Conservation (phyloP, 1,284 basidiomycete species). For the Sparassis latifolia region DNA sequence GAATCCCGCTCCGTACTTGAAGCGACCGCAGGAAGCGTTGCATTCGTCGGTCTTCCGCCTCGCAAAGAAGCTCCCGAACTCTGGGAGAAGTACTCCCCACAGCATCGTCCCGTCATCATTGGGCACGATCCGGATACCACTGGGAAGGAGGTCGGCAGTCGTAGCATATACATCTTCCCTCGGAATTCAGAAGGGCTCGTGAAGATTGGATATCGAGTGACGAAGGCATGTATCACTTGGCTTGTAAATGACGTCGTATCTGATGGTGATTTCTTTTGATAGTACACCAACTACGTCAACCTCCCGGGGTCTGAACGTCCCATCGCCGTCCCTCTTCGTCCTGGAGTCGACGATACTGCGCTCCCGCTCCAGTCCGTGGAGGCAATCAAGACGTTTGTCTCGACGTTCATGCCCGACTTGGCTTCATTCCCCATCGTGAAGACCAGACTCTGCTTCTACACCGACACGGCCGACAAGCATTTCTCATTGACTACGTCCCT, state of each 20-base stretch:
- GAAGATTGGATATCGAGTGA: constrained; percentile 9
- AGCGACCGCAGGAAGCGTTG: constrained; percentile 8
- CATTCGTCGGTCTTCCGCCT: constrained; percentile 6
- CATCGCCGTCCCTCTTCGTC: constrained; percentile 6
- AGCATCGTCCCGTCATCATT: constrained; percentile 7
- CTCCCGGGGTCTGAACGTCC: constrained; percentile 3
- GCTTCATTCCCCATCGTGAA: constrained; percentile 4
- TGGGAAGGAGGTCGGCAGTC: constrained; percentile 5
- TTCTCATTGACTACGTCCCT: constrained; percentile 7
- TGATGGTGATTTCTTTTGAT: not conserved
- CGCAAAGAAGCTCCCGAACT: constrained; percentile 6
- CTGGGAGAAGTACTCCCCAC: constrained; percentile 7
- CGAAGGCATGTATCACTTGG: constrained; percentile 1
- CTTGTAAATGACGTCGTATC: not conserved
- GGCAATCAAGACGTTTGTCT: constrained; percentile 8
- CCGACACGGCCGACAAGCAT: constrained; percentile 9
- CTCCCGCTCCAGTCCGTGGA: constrained; percentile 6
- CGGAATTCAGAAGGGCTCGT: constrained; percentile 6
- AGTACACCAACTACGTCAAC: constrained; percentile 10
- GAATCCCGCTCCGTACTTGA: constrained; percentile 7
- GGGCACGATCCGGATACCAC: constrained; percentile 6
- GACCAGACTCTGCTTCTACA: constrained; percentile 9
- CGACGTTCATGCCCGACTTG: constrained; percentile 7
- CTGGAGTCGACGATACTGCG: constrained; percentile 6
- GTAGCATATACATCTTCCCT: constrained; percentile 8